Conservation (phyloP, 176 grass and related monocot genomes). For the Poa pratensis region DNA sequence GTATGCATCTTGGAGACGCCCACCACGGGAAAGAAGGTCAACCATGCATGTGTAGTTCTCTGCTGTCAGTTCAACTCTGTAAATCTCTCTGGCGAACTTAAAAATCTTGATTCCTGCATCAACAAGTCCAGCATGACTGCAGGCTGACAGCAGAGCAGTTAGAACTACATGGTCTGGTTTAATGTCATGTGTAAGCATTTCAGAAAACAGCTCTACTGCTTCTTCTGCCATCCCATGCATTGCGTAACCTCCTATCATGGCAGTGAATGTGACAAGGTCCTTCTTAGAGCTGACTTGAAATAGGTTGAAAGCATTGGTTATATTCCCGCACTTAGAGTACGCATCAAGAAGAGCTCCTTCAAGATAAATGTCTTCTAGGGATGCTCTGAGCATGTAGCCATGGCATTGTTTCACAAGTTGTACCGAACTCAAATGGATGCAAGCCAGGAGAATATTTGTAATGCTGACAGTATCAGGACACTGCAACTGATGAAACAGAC, state of each 20-base stretch:
- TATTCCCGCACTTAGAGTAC: conserved; percentile 66
- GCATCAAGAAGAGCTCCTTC: conserved; percentile 70
- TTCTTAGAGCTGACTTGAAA: conserved; percentile 55
- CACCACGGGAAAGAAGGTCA: conserved; percentile 63
- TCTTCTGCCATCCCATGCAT: conserved; percentile 79
- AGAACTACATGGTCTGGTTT: conserved; percentile 73
- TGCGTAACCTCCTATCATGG: conserved; percentile 76
- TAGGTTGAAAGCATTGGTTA: conserved; percentile 54
- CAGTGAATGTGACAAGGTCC: conserved; percentile 67
- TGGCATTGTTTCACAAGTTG: conserved; percentile 75
- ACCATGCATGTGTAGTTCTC: conserved; percentile 78
- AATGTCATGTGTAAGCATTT: conserved; percentile 66
- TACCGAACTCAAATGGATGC: conserved; percentile 62
- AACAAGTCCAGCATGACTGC: conserved; percentile 68
- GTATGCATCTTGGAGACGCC: conserved; percentile 66
- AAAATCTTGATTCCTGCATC: conserved; percentile 71
- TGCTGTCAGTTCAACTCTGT: conserved; percentile 50
- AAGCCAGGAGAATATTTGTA: conserved; percentile 64
- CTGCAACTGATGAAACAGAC: conserved; percentile 60
- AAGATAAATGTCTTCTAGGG: conserved; percentile 57
- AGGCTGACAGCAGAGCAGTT: conserved; percentile 73
- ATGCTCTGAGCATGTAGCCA: conserved; percentile 64
- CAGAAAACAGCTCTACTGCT: conserved; percentile 56
- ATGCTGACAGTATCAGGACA: conserved; percentile 61
- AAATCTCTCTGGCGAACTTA: conserved; percentile 54